Evolutionary conservation across 2,329 filamentous ascomycete genomes (phyloP), one percentile per base, ranked within the genome.

Genomic region (Lachnellula occidentalis): DNA sequence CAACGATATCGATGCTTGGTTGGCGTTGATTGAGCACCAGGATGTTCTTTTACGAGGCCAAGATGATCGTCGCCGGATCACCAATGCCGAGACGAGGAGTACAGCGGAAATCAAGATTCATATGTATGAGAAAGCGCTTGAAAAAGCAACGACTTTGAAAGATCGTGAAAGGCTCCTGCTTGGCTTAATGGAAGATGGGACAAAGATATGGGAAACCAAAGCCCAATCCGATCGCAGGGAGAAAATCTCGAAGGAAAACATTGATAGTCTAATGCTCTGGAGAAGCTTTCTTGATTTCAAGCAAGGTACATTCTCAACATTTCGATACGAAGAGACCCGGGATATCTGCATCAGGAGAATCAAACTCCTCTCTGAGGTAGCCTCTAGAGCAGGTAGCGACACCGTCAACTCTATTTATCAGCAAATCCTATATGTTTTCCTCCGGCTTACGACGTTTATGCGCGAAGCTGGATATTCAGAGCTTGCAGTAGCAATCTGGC

Each of bases 71-170:
- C 76, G 67, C 42, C 75, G 71, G 39, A 73, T 76, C 22, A 84
- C 82, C 0, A 73, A 75, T 27, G 81, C 84, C 3, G 87, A 94
- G 65, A 74, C 76, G 49, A 79, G 78, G 58, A 86, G 86, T 58
- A 81, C 89, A 52, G 85, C 90, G 3, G 87, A 94, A 59, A 83
- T 96, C 53, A 92, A 90, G 61, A 73, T 95, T 2, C 83, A 86
- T 2, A 82, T 95, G 57, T 88, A 92, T 57, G 83, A 92, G 60
- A 85, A 90, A 57, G 92, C 92, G 0, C 69, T 96, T 7, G 72
- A 76, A 11, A 80, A 86, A 45, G 75, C 81, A 5, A 67, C 69
- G 1, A 70, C 73, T 37, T 45, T 66, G 17, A 48, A 70, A 17
- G 77, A 78, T 42, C 78, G 80, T 15, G 80, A 88, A 56, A 73